phyloP scores from a whole-genome alignment of 768 basidiomycete genomes.

The Lactifluus volemus region DNA sequence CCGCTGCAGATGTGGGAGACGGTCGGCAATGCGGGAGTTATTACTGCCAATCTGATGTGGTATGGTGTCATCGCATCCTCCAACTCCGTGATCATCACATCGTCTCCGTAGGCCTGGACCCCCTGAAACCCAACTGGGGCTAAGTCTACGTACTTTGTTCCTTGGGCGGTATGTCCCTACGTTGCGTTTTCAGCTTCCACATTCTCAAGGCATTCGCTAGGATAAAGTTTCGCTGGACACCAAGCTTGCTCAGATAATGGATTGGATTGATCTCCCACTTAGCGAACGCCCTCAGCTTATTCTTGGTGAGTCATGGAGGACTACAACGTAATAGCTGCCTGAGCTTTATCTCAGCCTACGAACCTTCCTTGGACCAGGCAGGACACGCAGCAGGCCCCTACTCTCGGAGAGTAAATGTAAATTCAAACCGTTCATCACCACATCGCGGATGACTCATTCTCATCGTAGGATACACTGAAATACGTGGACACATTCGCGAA shows the following conservation, averaged over 20 bases:
- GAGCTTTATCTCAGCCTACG: slow-evolving; percentile 47
- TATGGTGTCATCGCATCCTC: slow-evolving; percentile 29
- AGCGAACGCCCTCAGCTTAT: slow-evolving; percentile 70
- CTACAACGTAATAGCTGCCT: slow-evolving; percentile 4
- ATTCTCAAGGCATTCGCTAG: slow-evolving; percentile 22
- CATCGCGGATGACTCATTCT: background rate
- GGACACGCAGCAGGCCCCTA: slow-evolving; percentile 66
- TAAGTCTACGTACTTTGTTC: slow-evolving; percentile 66
- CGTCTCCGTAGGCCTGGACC: slow-evolving; percentile 67
- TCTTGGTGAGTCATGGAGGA: slow-evolving; percentile 39
- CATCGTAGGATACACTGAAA: slow-evolving; percentile 47
- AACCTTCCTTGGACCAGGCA: slow-evolving; percentile 80
- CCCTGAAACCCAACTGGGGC: slow-evolving; percentile 56
- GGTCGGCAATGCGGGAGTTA: slow-evolving; percentile 57
- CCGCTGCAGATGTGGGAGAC: slow-evolving; percentile 80
- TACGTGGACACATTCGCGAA: slow-evolving; percentile 69
- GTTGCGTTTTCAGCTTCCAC: background rate
- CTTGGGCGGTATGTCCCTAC: slow-evolving; percentile 49
- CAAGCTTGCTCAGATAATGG: slow-evolving; percentile 69
- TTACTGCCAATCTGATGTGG: slow-evolving; percentile 92
- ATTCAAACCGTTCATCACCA: slow-evolving; percentile 20
- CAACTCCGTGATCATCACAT: background rate
- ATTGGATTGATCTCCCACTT: slow-evolving; percentile 76
- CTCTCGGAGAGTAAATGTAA: slow-evolving; percentile 62
- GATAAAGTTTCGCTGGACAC: slow-evolving; percentile 53